Evolutionary conservation across 306 rosid genomes (phyloP), one percentile per base, ranked within the genome.

Genomic region (Acacia confusa): DNA sequence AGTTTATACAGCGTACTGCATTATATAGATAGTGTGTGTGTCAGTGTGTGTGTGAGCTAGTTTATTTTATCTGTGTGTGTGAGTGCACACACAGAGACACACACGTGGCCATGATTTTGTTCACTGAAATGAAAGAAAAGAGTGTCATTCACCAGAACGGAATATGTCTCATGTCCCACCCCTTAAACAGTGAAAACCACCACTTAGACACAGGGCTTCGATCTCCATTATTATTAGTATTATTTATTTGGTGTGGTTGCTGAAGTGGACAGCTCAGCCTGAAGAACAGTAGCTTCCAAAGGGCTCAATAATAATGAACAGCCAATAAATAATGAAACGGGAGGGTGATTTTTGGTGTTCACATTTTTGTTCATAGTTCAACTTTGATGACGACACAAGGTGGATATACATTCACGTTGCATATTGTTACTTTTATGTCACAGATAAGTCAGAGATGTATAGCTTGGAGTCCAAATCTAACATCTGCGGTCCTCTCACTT

Each of bases 351-450:
- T 44, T 24, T 22, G 75, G 17, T 43, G 75, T 43, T 43, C 55
- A 43, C 74, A 70, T 70, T 43, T n/a, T 1, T 55, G 61, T 55
- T 55, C 24, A 17, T 17, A 1, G 4, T 44, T 60, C 22, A 40
- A 22, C 41, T 1, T 27, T 75, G 47, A 16, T 58, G 30, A 17
- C 44, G 32, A 4, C 28, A 7, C 24, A 28, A 50, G 24, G 88
- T 85, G 87, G 85, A 83, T 40, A 68, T 34, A 78, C 85, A 83
- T 72, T 86, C 89, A 83, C 53, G 36, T 50, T 76, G 83, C 87
- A 86, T 36, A 36, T 74, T 67, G 80, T 69, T 68, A 78, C n/a
- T n/a, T n/a, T n/a, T n/a, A n/a, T n/a, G n/a, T n/a, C n/a, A n/a
- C n/a, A n/a, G n/a, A n/a, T n/a, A n/a, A n/a, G n/a, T n/a, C n/a